Conservation (phyloP, 805 yeast genomes). For the Sugiyamaella americana region DNA sequence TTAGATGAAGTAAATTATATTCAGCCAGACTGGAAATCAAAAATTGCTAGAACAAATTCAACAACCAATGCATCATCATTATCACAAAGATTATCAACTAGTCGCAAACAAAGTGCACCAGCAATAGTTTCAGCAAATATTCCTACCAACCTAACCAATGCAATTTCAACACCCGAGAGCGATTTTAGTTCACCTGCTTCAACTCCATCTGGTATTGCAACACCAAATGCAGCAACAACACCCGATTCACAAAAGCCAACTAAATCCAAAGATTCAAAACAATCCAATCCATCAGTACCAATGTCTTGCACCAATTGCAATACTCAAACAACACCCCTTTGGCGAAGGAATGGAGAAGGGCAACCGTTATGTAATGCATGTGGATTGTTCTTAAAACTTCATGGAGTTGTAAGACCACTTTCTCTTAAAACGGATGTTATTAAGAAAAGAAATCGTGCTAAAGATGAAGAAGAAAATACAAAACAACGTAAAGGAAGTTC, state of each 20-base stretch:
- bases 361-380: slow-evolving; percentile 94
- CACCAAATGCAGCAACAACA: slow-evolving; percentile 5
- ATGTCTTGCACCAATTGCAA: slow-evolving; percentile 76
- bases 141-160: neutral
- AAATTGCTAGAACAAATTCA: slow-evolving; percentile 16
- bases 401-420: slow-evolving; percentile 91
- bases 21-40: neutral
- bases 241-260: neutral
- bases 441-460: slow-evolving; percentile 71
- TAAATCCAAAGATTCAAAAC: neutral
- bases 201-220: slow-evolving; percentile 6
- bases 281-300: slow-evolving; percentile 17
- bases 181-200: slow-evolving; percentile 5
- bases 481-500: slow-evolving; percentile 10
- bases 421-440: slow-evolving; percentile 89
- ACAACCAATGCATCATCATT: slow-evolving; percentile 15
- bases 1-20: slow-evolving; percentile 1
- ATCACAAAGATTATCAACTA: slow-evolving; percentile 2
- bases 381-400: slow-evolving; percentile 84
- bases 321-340: slow-evolving; percentile 86
- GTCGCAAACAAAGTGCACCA: neutral
- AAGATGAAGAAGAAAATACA: slow-evolving; percentile 7
- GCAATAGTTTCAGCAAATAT: neutral
- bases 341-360: slow-evolving; percentile 92
- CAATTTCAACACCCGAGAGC: slow-evolving; percentile 10